These are phyloP conservation scores for Pichia californica DNA, from an alignment of 805 yeast species.

Conservation along the genomic window DNA sequence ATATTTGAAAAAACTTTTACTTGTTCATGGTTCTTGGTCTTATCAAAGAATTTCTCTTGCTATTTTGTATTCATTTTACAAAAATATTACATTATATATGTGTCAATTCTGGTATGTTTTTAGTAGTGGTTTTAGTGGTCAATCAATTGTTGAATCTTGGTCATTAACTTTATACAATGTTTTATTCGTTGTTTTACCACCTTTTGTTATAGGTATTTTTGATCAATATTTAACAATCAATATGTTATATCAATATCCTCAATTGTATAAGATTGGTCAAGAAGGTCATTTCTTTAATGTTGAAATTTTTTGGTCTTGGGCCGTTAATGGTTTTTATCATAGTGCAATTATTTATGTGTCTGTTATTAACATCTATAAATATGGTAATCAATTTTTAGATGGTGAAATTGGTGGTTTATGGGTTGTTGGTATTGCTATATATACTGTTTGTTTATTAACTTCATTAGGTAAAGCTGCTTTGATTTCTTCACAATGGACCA, in stretches of 20 bases:
- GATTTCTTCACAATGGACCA: conserved; percentile 90
- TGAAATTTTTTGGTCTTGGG: conserved; percentile 95
- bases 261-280: conserved; percentile 86
- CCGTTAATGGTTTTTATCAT: conserved; percentile 89
- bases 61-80: conserved; percentile 89
- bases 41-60: conserved; percentile 92
- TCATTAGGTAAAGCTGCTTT: conserved; percentile 94
- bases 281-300: conserved; percentile 84
- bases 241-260: conserved; percentile 86
- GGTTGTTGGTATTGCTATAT: conserved; percentile 91
- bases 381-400: conserved; percentile 55
- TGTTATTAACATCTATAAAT: conserved; percentile 57
- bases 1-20: conserved; percentile 69
- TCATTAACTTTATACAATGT: conserved; percentile 94
- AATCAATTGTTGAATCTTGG: conserved; percentile 96
- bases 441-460: conserved; percentile 80
- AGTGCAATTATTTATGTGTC: conserved; percentile 79
- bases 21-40: conserved; percentile 98
- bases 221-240: conserved; percentile 94
- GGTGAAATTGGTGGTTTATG: conserved; percentile 83
- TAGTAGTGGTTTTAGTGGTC: conserved; percentile 88
- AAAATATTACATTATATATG: conserved; percentile 92
- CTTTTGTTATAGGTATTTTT: conserved; percentile 91
- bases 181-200: conserved; percentile 89
- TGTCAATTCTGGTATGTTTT: conserved; percentile 98